Evolutionary conservation across 1,139 yeast genomes (phyloP), one percentile per base, ranked within the genome.

Genomic region (Tardiomyces digboiensis): DNA sequence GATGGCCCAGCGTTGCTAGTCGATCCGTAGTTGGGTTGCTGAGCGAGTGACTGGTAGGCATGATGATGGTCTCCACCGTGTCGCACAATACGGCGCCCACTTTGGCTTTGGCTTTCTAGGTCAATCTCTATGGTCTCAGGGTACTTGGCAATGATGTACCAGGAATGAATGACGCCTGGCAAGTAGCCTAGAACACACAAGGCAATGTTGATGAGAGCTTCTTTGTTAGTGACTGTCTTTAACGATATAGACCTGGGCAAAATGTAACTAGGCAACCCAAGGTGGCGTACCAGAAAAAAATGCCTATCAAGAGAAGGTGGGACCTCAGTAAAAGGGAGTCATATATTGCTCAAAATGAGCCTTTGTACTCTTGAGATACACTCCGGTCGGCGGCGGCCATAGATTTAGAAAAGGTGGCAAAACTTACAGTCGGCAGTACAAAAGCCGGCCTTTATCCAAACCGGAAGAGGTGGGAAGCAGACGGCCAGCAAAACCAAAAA

Each of bases 171-270:
- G 21, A 67, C 57, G 7, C 95, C 96, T 0, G 97, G 97, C 49
- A 88, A 61, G 63, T 77, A 83, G 2, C 96, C 95, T 43, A 88
- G 70, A 43, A 82, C 54, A 63, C 89, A 84, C 44, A 88, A 71
- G 33, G 85, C 73, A 44, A 88, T 70, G 63, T 87, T 88, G 56
- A 87, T 80, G 64, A 80, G 70, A 54, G 81, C 62, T 60, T 37
- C 5, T n/a, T 22, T 38, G 47, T 46, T 43, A 45, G 46, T 41
- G n/a, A n/a, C n/a, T n/a, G n/a, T n/a, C n/a, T n/a, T n/a, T n/a
- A n/a, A n/a, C n/a, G n/a, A n/a, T n/a, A n/a, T n/a, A n/a, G n/a
- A n/a, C n/a, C n/a, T n/a, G n/a, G n/a, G n/a, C n/a, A n/a, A n/a
- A n/a, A n/a, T n/a, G n/a, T n/a, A n/a, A n/a, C n/a, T n/a, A n/a